phyloP scores from a whole-genome alignment of 331 rosid species.

The Quercus lobata region DNA sequence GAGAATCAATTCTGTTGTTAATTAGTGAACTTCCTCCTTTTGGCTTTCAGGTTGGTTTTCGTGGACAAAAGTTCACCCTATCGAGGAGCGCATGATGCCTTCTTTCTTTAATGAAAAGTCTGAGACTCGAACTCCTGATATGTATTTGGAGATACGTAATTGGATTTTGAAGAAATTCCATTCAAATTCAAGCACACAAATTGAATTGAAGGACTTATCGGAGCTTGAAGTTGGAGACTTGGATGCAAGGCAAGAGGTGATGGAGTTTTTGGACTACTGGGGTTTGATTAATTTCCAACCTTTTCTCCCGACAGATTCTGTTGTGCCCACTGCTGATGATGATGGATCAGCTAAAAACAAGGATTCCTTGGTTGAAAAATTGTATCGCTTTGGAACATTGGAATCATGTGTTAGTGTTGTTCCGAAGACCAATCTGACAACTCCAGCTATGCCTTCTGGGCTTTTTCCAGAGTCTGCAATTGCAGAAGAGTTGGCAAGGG shows the following conservation, averaged over 20 bases:
- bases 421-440: slow-evolving; percentile 45
- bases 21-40: slow-evolving; percentile 4
- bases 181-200: slow-evolving; percentile 46
- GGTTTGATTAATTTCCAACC: slow-evolving; percentile 94
- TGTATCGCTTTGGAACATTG: slow-evolving; percentile 70
- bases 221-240: slow-evolving; percentile 69
- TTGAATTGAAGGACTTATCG: slow-evolving; percentile 67
- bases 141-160: slow-evolving; percentile 70
- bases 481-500: slow-evolving; percentile 71
- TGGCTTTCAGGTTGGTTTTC: slow-evolving; percentile 88
- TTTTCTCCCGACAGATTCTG: slow-evolving; percentile 50
- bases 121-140: slow-evolving; percentile 54
- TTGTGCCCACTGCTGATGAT: slow-evolving; percentile 23
- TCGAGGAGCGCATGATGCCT: slow-evolving; percentile 69
- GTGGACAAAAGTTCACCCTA: slow-evolving; percentile 59
- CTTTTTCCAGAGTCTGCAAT: slow-evolving; percentile 69
- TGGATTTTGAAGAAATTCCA: slow-evolving; percentile 72
- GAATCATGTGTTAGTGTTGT: slow-evolving; percentile 38
- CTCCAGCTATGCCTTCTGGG: slow-evolving; percentile 57
- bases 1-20: not conserved
- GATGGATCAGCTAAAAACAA: slow-evolving; percentile 39
- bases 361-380: slow-evolving; percentile 57
- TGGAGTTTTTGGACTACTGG: slow-evolving; percentile 89
- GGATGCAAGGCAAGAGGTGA: slow-evolving; percentile 74
- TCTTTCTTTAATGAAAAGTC: slow-evolving; percentile 69